Base-by-base conservation (phyloP, 805 yeast species). In the Lipomyces sp. region DNA sequence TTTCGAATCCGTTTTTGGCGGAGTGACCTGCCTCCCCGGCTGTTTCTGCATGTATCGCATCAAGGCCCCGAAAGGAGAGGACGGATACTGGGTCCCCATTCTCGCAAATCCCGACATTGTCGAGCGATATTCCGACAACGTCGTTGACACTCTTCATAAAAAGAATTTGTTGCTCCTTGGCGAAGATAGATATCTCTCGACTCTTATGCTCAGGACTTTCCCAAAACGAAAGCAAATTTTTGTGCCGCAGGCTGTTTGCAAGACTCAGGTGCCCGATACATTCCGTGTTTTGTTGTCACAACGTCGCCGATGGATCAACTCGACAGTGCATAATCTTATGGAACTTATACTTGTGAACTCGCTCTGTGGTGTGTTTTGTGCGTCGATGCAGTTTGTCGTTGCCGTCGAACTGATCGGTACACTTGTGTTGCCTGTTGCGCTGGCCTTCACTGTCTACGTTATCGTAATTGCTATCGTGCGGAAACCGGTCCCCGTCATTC, bases 301-400 rank as follows among this genome's bases (percentile, higher is more conserved):
- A 77, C 88, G 98, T 77, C 90, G 98, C 80, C 89, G 98, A 77
- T 93, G 98, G 98, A 93, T 93, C 71, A 93, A 93, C 77, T 92
- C 97, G 2, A 93, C 98, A 0, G 95, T 93, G 34, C 98, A 93
- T 77, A 93, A 93, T 75, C 83, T 93, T 77, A 85, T 93, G 89
- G 98, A 93, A 76, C 85, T 93, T 73, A 90, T 88, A 1, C 78
- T 91, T 70, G 94, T 92, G 50, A 88, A 87, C 66, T 97, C 93
- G 77, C 83, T 93, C 70, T 93, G 98, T 83, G 98, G 98, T 71
- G 91, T 96, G 0, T 93, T 93, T 77, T 93, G 97, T 73, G 90
- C 92, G 73, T 92, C 97, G 1, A 93, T 93, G 98, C 97, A 92
- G 78, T 93, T 92, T 78, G 90, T 90, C 66, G 88, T 93, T 71